Base-by-base conservation (phyloP, 1,284 basidiomycete species). In the Porphyrellus sp. region DNA sequence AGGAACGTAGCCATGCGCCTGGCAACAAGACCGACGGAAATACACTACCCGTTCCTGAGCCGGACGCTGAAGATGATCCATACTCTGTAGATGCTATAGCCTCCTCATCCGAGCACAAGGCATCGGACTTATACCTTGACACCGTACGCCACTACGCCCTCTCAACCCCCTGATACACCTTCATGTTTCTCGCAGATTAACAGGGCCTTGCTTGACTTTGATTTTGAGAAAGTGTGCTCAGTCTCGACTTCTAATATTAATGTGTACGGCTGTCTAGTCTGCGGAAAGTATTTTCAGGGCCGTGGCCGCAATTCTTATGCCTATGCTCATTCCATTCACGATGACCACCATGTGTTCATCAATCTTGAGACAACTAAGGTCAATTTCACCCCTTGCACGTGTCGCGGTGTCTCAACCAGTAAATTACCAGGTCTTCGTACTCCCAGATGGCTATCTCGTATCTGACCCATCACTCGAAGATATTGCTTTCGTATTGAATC, bases 271-370 rank as follows among this genome's bases (percentile, higher is more conserved):
- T 99, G 97, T 68, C 83, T 99, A 43, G 94, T 99, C 12, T 98
- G 94, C 69, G 97, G 97, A 50, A 98, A 97, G 72, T 99, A 98
- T 74, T 99, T 98, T 66, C 97, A 99, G 77, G 97, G 97, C 5
- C 80, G 97, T 61, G 95, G 97, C 18, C 85, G 87, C 57, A 90
- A 82, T 40, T 95, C 93, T 47, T 95, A 93, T 69, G 97, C 97
- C 24, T 99, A 97, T 72, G 84, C 93, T 12, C 97, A 99, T 74
- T 91, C 93, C 34, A 97, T 99, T 60, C 91, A 97, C 63, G 93
- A 98, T 55, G 94, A 96, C 70, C 96, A 99, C 70, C 93, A 98
- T 63, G 97, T 99, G 45, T 99, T 93, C 77, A 92, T 99, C 65
- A 95, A 98, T 70, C 80, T 99, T 16, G 87, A 91, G 59, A 92